Evolutionary conservation across 441 rosid genomes (phyloP), one percentile per base, ranked within the genome.

Genomic region (Omphalea diandra): DNA sequence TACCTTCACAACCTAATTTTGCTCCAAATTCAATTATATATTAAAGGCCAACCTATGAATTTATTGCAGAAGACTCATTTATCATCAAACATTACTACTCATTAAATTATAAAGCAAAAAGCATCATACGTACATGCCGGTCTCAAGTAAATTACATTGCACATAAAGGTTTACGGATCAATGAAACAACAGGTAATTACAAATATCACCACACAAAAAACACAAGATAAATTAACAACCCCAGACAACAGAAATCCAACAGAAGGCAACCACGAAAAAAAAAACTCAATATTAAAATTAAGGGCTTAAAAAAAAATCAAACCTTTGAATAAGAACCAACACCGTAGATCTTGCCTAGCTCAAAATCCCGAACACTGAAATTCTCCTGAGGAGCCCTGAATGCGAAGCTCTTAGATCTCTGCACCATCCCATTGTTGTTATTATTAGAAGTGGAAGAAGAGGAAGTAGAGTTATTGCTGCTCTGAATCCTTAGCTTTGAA

Each of bases 321-420:
- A 93, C 97, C 99, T 96, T 96, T 7, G 98, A 93, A 81, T 96
- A 96, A 74, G 98, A 96, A 73, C 98, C 99, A 80, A 96, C 99
- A 62, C 99, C 98, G 74, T 96, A 96, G 93, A 96, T 96, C 97
- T 96, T 96, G 77, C 96, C 98, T 60, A 93, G 85, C 77, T 96
- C 99, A 74, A 96, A 96, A 84, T 96, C 96, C 73, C 88, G 91
- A 69, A 87, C 81, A 29, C 83, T 80, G 81, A 90, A 93, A 86
- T 83, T 91, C 83, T 91, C 99, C 81, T 93, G 99, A 22, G 99
- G 99, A 77, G 99, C 98, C 75, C 93, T 94, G 77, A 96, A 96
- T 0, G 97, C 85, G 79, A 91, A 93, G 86, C 93, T 91, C 74
- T 89, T 93, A 81, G 97, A 88, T 88, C 87, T 90, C 77, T 81